Evolutionary conservation across 345 rosid species (phyloP), one percentile per base, ranked within the genome.

Genomic region (Lepidium sativum): DNA sequence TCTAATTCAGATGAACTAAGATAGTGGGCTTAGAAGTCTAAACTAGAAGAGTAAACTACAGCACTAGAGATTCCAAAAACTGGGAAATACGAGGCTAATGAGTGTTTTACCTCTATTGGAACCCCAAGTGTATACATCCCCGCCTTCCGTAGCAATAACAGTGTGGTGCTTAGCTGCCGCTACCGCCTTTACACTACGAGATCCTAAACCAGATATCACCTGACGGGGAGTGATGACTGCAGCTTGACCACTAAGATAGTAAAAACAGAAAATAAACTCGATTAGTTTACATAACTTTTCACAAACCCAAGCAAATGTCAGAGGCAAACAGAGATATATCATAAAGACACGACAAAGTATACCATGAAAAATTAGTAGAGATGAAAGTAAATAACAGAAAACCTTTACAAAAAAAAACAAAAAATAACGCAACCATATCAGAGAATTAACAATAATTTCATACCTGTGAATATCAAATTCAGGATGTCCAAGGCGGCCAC

Each of bases 121-220:
- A 73, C 99, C 99, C 97, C 99, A 94, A 8, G 99, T 88, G 76
- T 81, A 84, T 25, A 94, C 95, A 62, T 82, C 91, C 70, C 99
- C 99, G 9, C 85, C 78, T 78, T 90, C 96, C 8, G 91, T 88
- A 70, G 92, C 95, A 78, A 90, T 77, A 67, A 94, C 90, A 37
- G 97, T 86, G 80, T 94, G 99, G 74, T 94, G 99, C 75, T 94
- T 94, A 70, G 99, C 97, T 68, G 99, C 99, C 34, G 96, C 92
- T 78, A 94, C 80, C 59, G 96, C 91, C 77, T 80, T 90, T 75
- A 94, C 97, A 63, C 82, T 79, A 60, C 89, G 92, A 61, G 85
- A 73, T 50, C 97, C 90, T 63, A 94, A 75, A 58, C 99, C 92
- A 78, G 80, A 80, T 73, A 81, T 78, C 80, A 94, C 91, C 80